A percentile compares a stretch with the other conserved stretches of the same genome.
phyloP scores from a whole-genome alignment of 805 yeast species.

The Zygoascus biomembranicola region DNA sequence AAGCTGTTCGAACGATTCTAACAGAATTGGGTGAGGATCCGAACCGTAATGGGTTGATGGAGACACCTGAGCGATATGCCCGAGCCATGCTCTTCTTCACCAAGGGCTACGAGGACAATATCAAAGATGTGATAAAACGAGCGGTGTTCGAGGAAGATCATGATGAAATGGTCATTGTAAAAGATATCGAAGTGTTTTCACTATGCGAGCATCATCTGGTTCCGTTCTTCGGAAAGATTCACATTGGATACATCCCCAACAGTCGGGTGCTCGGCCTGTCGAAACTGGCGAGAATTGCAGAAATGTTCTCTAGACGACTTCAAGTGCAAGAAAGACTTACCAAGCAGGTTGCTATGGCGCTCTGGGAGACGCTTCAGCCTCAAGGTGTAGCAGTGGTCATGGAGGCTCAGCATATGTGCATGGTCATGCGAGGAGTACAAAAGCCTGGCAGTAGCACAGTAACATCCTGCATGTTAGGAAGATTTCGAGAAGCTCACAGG shows the following conservation, averaged over 20 bases:
- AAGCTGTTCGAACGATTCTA: constrained; percentile 65
- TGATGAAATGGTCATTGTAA: constrained; percentile 97
- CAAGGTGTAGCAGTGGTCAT: constrained; percentile 97
- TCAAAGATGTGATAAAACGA: constrained; percentile 81
- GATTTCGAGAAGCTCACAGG: constrained; percentile 87
- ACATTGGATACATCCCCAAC: constrained; percentile 96
- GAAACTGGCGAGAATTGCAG: constrained; percentile 91
- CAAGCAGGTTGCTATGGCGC: constrained; percentile 94
- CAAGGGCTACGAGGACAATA: constrained; percentile 92
- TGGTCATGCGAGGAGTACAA: constrained; percentile 97
- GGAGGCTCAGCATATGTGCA: constrained; percentile 98
- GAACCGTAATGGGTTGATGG: constrained; percentile 77
- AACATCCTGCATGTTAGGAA: constrained; percentile 95
- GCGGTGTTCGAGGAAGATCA: constrained; percentile 98
- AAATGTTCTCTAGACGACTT: constrained; percentile 89
- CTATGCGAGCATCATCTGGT: constrained; percentile 97
- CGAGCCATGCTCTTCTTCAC: constrained; percentile 94
- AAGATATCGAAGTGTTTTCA: constrained; percentile 87
- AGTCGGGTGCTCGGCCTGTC: constrained; percentile 87
- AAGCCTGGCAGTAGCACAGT: constrained; percentile 90
- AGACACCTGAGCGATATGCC: constrained; percentile 95
- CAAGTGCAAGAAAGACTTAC: constrained; percentile 98
- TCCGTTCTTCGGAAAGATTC: constrained; percentile 95
- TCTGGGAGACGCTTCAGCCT: constrained; percentile 84
- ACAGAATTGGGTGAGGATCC: constrained; percentile 88